These are phyloP conservation scores for Angomonas deanei DNA, from an alignment of 208 protist species.

Conservation along the genomic window DNA sequence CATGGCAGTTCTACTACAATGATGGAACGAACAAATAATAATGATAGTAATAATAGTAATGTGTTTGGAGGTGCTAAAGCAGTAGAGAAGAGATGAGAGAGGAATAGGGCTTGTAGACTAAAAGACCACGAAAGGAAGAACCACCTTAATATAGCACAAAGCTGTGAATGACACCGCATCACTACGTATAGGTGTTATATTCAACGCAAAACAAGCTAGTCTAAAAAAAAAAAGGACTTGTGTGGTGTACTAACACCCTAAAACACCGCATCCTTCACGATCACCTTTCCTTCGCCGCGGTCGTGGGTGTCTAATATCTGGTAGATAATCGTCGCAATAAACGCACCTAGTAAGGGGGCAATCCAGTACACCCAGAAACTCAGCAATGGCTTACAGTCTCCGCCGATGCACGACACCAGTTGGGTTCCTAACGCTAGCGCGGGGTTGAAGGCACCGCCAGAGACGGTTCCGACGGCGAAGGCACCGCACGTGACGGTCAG, in stretches of 20 bases:
- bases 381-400: constrained; percentile 55
- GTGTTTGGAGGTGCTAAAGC: background rate
- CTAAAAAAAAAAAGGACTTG: background rate
- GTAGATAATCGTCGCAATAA: constrained; percentile 74
- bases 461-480: constrained; percentile 67
- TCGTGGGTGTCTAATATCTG: constrained; percentile 78
- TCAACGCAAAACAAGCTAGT: background rate
- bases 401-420: constrained; percentile 62
- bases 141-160: no score
- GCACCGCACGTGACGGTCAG: constrained; percentile 61
- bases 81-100: background rate
- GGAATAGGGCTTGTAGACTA: background rate
- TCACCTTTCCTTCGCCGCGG: constrained; percentile 16
- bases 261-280: background rate
- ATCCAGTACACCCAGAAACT: constrained; percentile 87
- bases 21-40: no score
- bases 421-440: constrained; percentile 72
- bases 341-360: constrained; percentile 70
- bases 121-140: no score
- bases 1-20: background rate
- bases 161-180: no score
- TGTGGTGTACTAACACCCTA: background rate
- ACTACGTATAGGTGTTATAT: background rate
- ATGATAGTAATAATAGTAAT: constrained; percentile 10
- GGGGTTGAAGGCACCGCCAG: constrained; percentile 74